Evolutionary conservation across 768 basidiomycete species (phyloP).

Genomic region (Plicaturopsis crispa): DNA sequence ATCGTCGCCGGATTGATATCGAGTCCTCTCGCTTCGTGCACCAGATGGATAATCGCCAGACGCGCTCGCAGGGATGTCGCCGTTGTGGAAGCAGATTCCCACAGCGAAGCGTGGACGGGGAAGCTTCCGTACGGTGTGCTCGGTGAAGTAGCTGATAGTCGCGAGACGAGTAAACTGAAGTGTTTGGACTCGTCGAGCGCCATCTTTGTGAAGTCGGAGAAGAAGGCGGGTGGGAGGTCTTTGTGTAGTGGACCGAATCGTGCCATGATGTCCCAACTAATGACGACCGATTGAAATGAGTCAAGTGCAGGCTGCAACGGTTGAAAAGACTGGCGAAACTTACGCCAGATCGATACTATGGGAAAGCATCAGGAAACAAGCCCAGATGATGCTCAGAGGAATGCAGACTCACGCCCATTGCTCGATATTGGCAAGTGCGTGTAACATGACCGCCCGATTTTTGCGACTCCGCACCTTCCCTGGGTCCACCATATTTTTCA

Average conservation of each 20-base stretch:
- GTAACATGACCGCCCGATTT: slow-evolving; percentile 67
- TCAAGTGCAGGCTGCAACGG: too few species aligned
- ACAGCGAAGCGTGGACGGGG: slow-evolving; percentile 70
- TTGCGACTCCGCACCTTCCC: slow-evolving; percentile 52
- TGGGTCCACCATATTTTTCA: slow-evolving; percentile 48
- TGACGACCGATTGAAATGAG: too few species aligned
- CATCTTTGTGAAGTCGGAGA: slow-evolving; percentile 77
- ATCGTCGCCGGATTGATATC: slow-evolving; percentile 83
- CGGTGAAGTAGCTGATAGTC: slow-evolving; percentile 54
- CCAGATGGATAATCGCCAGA: slow-evolving; percentile 79
- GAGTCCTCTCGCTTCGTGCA: slow-evolving; percentile 78
- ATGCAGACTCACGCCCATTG: slow-evolving; percentile 86
- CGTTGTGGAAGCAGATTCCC: slow-evolving; percentile 71
- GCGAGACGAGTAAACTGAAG: slow-evolving; percentile 60
- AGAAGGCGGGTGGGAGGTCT: slow-evolving; percentile 65
- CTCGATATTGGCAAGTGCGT: slow-evolving; percentile 80
- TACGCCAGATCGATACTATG: slow-evolving; percentile 67
- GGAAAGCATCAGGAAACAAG: background rate
- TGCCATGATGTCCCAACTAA: slow-evolving; percentile 78
- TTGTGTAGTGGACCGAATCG: slow-evolving; percentile 58
- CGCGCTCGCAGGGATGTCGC: slow-evolving; percentile 59
- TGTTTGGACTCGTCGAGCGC: slow-evolving; percentile 85
- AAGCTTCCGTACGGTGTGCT: slow-evolving; percentile 63
- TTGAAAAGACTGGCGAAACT: slow-evolving; percentile 15
- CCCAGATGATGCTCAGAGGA: background rate